These are phyloP conservation scores for Physaria fendleri DNA, from an alignment of 345 rosid genomes.

Conservation along the genomic window DNA sequence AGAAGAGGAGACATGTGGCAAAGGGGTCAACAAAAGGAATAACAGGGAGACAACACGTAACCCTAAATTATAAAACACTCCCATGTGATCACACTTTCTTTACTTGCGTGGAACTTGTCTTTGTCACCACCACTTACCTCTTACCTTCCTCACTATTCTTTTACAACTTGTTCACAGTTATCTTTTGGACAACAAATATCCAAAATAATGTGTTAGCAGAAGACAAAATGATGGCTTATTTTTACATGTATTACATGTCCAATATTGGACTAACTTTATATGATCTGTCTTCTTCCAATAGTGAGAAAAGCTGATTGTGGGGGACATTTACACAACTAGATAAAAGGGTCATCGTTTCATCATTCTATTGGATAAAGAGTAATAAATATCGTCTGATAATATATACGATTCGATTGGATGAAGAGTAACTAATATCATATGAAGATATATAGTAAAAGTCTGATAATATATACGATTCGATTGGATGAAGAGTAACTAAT, in stretches of 20 bases:
- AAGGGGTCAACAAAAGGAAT: slow-evolving; percentile 13
- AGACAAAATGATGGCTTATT: slow-evolving; percentile 22
- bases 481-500: slow-evolving; percentile 3
- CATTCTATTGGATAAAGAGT: too few relatives aligned
- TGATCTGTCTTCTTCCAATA: slow-evolving; percentile 25
- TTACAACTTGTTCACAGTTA: not conserved
- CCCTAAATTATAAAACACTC: not conserved
- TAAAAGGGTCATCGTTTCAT: not conserved
- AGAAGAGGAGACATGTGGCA: slow-evolving; percentile 22
- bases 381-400: too few relatives aligned
- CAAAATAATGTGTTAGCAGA: not conserved
- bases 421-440: too few relatives aligned
- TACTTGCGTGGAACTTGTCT: slow-evolving; percentile 35
- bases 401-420: too few relatives aligned
- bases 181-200: not conserved
- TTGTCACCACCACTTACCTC: slow-evolving; percentile 32
- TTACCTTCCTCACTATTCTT: slow-evolving; percentile 4
- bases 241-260: not conserved
- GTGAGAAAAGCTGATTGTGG: not conserved
- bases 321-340: not conserved
- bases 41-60: slow-evolving; percentile 29
- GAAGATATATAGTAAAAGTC: not conserved
- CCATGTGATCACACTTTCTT: slow-evolving; percentile 28
- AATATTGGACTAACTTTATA: not conserved
- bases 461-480: too few relatives aligned